These are phyloP conservation scores for Endocarpon pusillum DNA, from an alignment of 495 filamentous ascomycete species.

Conservation along the genomic window DNA sequence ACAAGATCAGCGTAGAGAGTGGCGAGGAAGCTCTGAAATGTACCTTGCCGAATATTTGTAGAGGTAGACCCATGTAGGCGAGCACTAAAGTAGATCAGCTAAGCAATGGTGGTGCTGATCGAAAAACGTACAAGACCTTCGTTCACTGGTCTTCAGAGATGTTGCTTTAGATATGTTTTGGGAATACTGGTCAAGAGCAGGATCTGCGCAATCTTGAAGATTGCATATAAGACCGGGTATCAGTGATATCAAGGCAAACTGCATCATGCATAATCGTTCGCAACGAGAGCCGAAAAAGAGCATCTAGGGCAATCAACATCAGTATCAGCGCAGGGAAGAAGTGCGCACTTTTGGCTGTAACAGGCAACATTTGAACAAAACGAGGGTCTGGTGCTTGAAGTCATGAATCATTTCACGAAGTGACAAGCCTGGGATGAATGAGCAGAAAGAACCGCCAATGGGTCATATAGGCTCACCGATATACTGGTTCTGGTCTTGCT, in stretches of 20 bases:
- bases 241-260: constrained; percentile 86
- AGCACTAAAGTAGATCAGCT: constrained; percentile 37
- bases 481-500: constrained; percentile 68
- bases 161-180: constrained; percentile 59
- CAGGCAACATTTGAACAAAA: constrained; percentile 82
- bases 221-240: constrained; percentile 78
- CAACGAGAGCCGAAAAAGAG: constrained; percentile 94
- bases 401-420: constrained; percentile 83
- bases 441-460: constrained; percentile 2
- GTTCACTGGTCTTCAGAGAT: constrained; percentile 78
- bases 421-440: constrained; percentile 43
- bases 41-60: constrained; percentile 93
- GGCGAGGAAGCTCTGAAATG: constrained; percentile 4
- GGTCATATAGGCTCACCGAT: constrained; percentile 37
- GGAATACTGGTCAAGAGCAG: constrained; percentile 70
- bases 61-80: constrained; percentile 80
- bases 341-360: constrained; percentile 75
- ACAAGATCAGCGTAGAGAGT: constrained; percentile 9
- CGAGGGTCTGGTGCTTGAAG: constrained; percentile 82
- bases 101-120: background rate
- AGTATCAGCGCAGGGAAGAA: background rate
- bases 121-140: constrained; percentile 48
- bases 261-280: constrained; percentile 91
- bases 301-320: constrained; percentile 47
- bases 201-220: constrained; percentile 83